These are phyloP conservation scores for Petunia hybrid DNA, from an alignment of 305 asterid species.

Conservation along the genomic window DNA sequence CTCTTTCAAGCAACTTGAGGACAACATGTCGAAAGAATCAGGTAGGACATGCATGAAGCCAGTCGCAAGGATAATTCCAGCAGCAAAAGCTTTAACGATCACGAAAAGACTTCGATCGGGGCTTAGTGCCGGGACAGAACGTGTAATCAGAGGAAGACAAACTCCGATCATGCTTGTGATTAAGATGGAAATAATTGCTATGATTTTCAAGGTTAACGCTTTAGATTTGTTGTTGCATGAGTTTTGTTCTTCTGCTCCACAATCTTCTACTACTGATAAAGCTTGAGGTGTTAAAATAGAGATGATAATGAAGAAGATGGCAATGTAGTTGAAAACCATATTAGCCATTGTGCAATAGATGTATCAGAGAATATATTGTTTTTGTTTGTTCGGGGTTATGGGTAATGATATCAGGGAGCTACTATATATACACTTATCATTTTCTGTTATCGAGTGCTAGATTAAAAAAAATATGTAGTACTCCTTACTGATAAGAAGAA, in stretches of 20 bases:
- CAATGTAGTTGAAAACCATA: background rate
- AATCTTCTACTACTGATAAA: constrained; percentile 48
- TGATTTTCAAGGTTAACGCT: constrained; percentile 63
- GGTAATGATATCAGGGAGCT: background rate
- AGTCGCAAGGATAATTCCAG: constrained; percentile 73
- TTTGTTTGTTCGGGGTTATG: background rate
- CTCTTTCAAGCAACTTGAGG: constrained; percentile 60
- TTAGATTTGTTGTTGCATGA: constrained; percentile 57
- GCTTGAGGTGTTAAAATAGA: constrained; percentile 34
- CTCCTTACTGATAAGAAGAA: too few species aligned
- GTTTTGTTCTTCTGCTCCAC: constrained; percentile 41
- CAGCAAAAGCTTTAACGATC: constrained; percentile 67
- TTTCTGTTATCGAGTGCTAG: background rate
- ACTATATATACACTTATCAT: background rate
- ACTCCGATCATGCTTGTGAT: constrained; percentile 76
- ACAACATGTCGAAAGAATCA: constrained; percentile 70
- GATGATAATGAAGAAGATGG: constrained; percentile 34
- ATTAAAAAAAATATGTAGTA: background rate
- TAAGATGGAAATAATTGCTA: constrained; percentile 62
- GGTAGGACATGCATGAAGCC: constrained; percentile 87
- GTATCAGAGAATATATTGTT: background rate
- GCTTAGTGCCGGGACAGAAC: constrained; percentile 61
- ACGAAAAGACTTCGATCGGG: constrained; percentile 60
- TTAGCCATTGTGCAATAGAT: constrained; percentile 22
- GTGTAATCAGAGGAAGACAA: constrained; percentile 52